These are phyloP conservation scores for Sodiomyces alkalinus DNA, from an alignment of 2,329 filamentous ascomycete genomes.

Conservation along the genomic window DNA sequence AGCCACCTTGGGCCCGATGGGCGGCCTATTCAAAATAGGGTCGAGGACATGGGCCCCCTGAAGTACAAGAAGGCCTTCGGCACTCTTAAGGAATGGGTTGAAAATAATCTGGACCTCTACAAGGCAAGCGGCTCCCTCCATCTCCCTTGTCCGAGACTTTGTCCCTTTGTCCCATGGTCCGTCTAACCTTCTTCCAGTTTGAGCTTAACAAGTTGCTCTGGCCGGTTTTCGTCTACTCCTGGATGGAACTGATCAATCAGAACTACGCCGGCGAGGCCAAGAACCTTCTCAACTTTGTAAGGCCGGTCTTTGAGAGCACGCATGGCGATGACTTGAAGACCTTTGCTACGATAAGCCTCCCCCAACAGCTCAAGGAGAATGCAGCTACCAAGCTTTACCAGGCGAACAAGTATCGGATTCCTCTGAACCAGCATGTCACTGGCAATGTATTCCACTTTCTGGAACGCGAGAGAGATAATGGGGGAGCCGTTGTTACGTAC, in stretches of 20 bases:
- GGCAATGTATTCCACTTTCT: constrained; percentile 76
- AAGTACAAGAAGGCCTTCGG: constrained; percentile 67
- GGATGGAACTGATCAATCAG: constrained; percentile 61
- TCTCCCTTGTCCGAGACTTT: too few relatives aligned
- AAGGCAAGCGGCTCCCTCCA: constrained; percentile 42
- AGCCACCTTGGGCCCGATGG: constrained; percentile 70
- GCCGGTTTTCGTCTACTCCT: constrained; percentile 91
- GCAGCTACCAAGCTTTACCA: constrained; percentile 66
- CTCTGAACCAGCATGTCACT: constrained; percentile 74
- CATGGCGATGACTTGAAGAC: constrained; percentile 68
- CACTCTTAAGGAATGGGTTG: constrained; percentile 67
- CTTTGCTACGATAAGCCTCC: constrained; percentile 58
- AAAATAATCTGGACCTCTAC: constrained; percentile 86
- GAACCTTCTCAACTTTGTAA: constrained; percentile 55
- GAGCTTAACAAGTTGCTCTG: constrained; percentile 80
- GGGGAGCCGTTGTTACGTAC: constrained; percentile 62
- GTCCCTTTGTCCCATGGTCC: constrained; percentile 1
- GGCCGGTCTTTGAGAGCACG: constrained; percentile 54
- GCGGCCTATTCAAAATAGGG: constrained; percentile 49
- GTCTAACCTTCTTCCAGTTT: constrained; percentile 35
- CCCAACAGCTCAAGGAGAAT: constrained; percentile 67
- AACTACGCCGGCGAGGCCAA: constrained; percentile 59
- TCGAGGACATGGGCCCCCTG: constrained; percentile 56
- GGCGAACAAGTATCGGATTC: constrained; percentile 76
- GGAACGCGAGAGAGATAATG: constrained; percentile 70